Percentiles rank a stretch among this genome's conserved stretches.
These are phyloP conservation scores for Yarrowia osloensis DNA, from an alignment of 805 yeast genomes.

Conservation along the genomic window DNA sequence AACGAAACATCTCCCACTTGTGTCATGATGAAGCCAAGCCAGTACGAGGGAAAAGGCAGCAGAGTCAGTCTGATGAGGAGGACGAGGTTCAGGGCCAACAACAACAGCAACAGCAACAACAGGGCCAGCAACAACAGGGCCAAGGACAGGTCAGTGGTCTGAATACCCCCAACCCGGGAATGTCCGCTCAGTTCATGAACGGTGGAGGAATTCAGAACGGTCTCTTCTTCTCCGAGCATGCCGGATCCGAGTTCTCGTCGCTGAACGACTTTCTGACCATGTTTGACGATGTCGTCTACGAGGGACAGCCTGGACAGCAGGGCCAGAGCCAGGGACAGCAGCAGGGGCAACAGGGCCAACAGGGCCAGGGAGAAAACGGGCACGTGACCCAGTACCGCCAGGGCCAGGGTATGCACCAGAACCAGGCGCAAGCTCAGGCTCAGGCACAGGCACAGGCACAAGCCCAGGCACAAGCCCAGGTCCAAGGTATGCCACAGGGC, in stretches of 20 bases:
- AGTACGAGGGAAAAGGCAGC: background rate
- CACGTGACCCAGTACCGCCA: background rate
- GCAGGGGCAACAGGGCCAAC: background rate
- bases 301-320: background rate
- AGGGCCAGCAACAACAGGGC: background rate
- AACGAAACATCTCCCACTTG: conserved; percentile 82
- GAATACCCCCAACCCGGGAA: background rate
- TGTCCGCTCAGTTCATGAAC: conserved; percentile 15
- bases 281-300: conserved; percentile 63
- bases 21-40: conserved; percentile 64
- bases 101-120: background rate
- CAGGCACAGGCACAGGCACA: background rate
- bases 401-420: background rate
- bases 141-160: background rate
- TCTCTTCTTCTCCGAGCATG: conserved; percentile 84
- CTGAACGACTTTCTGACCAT: conserved; percentile 84
- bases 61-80: conserved; percentile 17
- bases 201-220: conserved; percentile 48
- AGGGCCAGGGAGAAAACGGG: background rate
- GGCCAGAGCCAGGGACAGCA: background rate
- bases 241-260: conserved; percentile 89
- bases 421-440: background rate
- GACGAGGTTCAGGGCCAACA: conserved; percentile 6
- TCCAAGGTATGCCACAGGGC: background rate
- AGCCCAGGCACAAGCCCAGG: background rate